Percentiles rank a stretch among this genome's conserved stretches.
Evolutionary conservation across 129 eudicot genomes (phyloP).

Genomic region (Artemisia argyi): DNA sequence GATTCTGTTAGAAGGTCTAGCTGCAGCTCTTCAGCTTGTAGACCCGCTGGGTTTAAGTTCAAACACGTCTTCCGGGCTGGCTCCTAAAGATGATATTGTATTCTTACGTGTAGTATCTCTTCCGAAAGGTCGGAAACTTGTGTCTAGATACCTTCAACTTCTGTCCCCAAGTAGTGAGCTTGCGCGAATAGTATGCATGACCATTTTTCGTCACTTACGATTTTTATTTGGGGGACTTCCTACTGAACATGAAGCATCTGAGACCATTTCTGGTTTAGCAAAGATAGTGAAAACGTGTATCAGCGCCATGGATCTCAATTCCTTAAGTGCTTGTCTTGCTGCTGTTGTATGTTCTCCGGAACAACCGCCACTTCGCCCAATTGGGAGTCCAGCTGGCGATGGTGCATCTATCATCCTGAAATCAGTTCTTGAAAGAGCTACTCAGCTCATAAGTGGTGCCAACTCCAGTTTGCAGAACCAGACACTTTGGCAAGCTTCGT

Average conservation of each 20-base stretch:
- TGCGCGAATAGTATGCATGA: slow-evolving; percentile 88
- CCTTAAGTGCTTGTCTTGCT: slow-evolving; percentile 91
- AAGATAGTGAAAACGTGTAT: slow-evolving; percentile 53
- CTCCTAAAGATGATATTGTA: slow-evolving; percentile 77
- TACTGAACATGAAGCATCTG: slow-evolving; percentile 51
- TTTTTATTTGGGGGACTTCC: slow-evolving; percentile 81
- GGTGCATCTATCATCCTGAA: slow-evolving; percentile 75
- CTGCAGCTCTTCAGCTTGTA: slow-evolving; percentile 82
- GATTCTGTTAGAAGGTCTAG: slow-evolving; percentile 68
- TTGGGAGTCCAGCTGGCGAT: slow-evolving; percentile 91
- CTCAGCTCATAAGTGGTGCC: slow-evolving; percentile 42
- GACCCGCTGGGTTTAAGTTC: slow-evolving; percentile 83
- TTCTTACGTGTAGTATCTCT: slow-evolving; percentile 73
- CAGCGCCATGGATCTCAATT: slow-evolving; percentile 78
- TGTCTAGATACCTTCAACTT: slow-evolving; percentile 69
- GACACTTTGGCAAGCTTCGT: slow-evolving; percentile 95
- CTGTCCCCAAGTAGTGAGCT: slow-evolving; percentile 82
- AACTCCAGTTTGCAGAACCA: slow-evolving; percentile 50
- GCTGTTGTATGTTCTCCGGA: slow-evolving; percentile 96
- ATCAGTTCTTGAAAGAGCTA: slow-evolving; percentile 72
- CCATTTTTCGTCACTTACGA: slow-evolving; percentile 84
- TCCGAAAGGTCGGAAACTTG: slow-evolving; percentile 82
- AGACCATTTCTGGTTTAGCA: slow-evolving; percentile 57
- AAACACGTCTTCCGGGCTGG: slow-evolving; percentile 48
- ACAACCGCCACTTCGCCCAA: slow-evolving; percentile 94